These are phyloP conservation scores for Phialocephala subalpina DNA, from an alignment of 2,329 filamentous ascomycete genomes.

Conservation along the genomic window DNA sequence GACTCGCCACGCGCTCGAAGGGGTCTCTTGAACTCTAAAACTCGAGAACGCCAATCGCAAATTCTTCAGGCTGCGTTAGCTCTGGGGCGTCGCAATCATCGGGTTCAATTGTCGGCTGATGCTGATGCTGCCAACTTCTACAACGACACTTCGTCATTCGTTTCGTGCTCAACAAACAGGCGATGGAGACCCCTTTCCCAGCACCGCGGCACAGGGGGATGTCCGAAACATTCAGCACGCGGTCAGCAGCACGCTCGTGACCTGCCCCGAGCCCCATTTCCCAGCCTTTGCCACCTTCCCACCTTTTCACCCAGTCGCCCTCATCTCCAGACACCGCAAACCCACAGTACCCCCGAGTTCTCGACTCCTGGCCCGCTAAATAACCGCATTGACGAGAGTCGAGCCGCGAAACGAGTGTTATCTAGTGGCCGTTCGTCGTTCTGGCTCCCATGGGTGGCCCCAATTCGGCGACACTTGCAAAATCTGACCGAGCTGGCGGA, in stretches of 20 bases:
- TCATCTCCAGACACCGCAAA: not conserved
- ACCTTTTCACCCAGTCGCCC: conserved; percentile 3
- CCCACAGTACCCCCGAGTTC: conserved; percentile 11
- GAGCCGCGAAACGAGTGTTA: conserved; percentile 1
- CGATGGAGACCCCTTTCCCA: too few relatives aligned
- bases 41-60: too few relatives aligned
- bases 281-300: conserved; percentile 12
- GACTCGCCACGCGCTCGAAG: conserved; percentile 6
- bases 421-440: not conserved
- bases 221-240: too few relatives aligned
- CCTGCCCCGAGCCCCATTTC: too few relatives aligned
- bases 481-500: conserved; percentile 25
- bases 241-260: too few relatives aligned
- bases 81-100: too few relatives aligned
- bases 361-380: not conserved
- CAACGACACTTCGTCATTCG: too few relatives aligned
- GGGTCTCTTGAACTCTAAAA: conserved; percentile 12
- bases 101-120: too few relatives aligned
- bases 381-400: conserved; percentile 8
- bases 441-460: not conserved
- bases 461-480: conserved; percentile 20
- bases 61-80: too few relatives aligned
- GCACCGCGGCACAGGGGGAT: too few relatives aligned
- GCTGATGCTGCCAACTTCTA: too few relatives aligned
- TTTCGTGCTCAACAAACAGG: too few relatives aligned